phyloP scores from a whole-genome alignment of 768 basidiomycete genomes.

The Auriculariales sp. region DNA sequence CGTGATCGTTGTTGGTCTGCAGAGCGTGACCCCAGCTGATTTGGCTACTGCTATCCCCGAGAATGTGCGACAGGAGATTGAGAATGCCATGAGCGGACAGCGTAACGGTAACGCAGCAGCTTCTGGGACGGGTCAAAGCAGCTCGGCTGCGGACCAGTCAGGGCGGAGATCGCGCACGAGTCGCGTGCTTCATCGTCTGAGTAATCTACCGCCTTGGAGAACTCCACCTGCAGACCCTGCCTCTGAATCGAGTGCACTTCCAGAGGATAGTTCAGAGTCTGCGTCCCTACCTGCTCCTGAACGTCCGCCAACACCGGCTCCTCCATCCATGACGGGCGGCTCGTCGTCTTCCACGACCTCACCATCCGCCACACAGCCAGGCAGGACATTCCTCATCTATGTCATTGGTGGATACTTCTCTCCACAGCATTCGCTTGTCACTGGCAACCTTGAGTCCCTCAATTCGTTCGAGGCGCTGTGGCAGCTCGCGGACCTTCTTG shows the following conservation, averaged over 20 bases:
- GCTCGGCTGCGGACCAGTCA: background rate
- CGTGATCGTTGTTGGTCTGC: constrained; percentile 72
- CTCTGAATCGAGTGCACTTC: background rate
- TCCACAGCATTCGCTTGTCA: constrained; percentile 75
- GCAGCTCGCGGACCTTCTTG: constrained; percentile 75
- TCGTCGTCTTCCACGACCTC: too few species aligned
- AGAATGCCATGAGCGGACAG: constrained; percentile 3
- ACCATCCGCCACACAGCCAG: background rate
- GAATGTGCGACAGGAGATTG: constrained; percentile 6
- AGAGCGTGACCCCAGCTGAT: constrained; percentile 46
- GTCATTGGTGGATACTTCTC: constrained; percentile 93
- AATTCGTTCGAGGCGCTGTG: constrained; percentile 71
- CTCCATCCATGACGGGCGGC: too few species aligned
- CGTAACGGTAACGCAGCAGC: constrained; percentile 5
- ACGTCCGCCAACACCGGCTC: background rate
- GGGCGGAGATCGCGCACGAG: constrained; percentile 41
- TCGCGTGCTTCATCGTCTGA: constrained; percentile 26
- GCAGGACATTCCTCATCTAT: constrained; percentile 74
- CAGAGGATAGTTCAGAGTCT: background rate
- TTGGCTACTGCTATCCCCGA: constrained; percentile 10
- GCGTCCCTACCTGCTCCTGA: background rate
- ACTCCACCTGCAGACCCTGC: too few species aligned
- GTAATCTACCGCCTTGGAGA: background rate
- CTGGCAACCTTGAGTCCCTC: constrained; percentile 51
- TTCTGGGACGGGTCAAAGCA: background rate